phyloP scores from a whole-genome alignment of 2,329 filamentous ascomycete species.

The Beauveria caledonica region DNA sequence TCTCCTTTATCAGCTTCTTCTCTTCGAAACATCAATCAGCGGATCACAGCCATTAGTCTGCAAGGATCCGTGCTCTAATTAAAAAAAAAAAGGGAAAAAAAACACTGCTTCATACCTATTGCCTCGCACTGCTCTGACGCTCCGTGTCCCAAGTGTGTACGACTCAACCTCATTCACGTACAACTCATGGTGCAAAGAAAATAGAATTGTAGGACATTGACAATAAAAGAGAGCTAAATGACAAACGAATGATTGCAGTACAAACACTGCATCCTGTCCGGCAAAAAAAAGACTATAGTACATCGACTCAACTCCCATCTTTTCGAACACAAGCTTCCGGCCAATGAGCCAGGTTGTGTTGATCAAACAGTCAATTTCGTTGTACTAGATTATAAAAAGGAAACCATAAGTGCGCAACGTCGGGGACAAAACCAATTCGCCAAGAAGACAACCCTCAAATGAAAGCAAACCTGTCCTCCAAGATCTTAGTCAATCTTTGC shows the following conservation, averaged over 20 bases:
- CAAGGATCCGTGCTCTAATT: not conserved
- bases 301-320: slow-evolving; percentile 2
- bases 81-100: not conserved
- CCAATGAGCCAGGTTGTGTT: not conserved
- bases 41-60: not conserved
- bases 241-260: slow-evolving; percentile 5
- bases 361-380: slow-evolving; percentile 12
- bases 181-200: not conserved
- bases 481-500: slow-evolving; percentile 11
- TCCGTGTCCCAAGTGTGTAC: not conserved
- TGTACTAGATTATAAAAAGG: slow-evolving; percentile 13
- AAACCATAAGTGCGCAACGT: slow-evolving; percentile 12
- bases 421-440: slow-evolving; percentile 12
- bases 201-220: not conserved
- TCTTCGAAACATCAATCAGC: not conserved
- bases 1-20: not conserved
- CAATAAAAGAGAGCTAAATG: slow-evolving; percentile 5
- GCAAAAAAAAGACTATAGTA: slow-evolving; percentile 5
- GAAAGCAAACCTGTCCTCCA: slow-evolving; percentile 12
- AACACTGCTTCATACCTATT: not conserved
- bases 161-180: not conserved
- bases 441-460: slow-evolving; percentile 11
- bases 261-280: slow-evolving; percentile 4
- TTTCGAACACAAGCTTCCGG: not conserved
- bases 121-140: not conserved